Base-by-base conservation (phyloP, 2,329 filamentous ascomycete species). In the Arachnopeziza araneosa region DNA sequence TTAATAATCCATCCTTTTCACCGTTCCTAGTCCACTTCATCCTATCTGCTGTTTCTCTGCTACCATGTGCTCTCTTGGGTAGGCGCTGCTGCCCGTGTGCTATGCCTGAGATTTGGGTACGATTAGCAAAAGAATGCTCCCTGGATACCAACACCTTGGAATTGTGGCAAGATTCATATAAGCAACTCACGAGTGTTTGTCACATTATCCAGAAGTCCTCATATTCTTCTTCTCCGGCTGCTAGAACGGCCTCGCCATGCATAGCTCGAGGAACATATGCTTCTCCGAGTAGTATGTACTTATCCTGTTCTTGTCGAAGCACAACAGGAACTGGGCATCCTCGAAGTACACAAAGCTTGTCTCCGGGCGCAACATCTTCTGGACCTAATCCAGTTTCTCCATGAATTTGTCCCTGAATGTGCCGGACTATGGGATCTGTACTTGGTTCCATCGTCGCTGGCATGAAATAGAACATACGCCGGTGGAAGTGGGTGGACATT, bases 281-380 rank as follows among this genome's bases (percentile, higher is more conserved):
- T 52, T 52, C 50, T 52, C 50, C 50, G 8, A 52, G 50, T 52
- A 52, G 4, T 4, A 52, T 24, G 24, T 52, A 52, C 50, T 52
- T 7, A 52, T 52, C 50, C 50, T 52, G 21, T 52, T 21, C 7
- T 24, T 24, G 50, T 52, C 50, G 50, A 22, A 52, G 50, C 50
- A 52, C 21, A 52, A 52, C 50, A 22, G 50, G 50, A 52, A 52
- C 50, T 22, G 50, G 21, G 50, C 50, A 52, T 24, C 50, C 50
- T 52, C 50, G 50, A 52, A 52, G 50, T n/a, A 52, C 50, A 24
- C 50, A 52, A 52, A 52, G 50, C 50, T 52, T 52, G 50, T 52
- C 50, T 52, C 50, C 50, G n/a, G 50, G 50, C n/a, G 50, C 50
- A 22, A 52, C 24, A 52, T 52, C 50, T 24, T 52, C 50, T 24